Conservation (phyloP, 2,329 filamentous ascomycete species). For the Ceratocystis cubensis region DNA sequence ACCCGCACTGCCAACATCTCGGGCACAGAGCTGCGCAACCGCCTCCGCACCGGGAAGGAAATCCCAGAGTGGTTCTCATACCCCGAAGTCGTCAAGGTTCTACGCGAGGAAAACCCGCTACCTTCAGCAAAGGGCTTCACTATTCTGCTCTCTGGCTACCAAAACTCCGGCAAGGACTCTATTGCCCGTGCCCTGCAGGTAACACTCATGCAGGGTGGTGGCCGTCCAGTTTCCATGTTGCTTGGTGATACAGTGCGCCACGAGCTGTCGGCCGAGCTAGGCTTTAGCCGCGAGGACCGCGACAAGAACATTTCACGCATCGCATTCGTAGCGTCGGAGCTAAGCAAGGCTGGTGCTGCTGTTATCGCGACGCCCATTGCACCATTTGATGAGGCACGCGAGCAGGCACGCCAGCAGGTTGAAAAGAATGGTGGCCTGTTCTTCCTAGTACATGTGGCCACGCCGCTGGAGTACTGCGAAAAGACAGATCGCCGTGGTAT, state of each 20-base stretch:
- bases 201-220: slow-evolving; percentile 94
- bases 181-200: slow-evolving; percentile 92
- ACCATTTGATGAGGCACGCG: slow-evolving; percentile 68
- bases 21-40: slow-evolving; percentile 79
- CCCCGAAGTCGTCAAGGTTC: slow-evolving; percentile 91
- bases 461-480: slow-evolving; percentile 82
- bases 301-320: slow-evolving; percentile 93
- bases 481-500: slow-evolving; percentile 89
- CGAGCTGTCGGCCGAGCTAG: slow-evolving; percentile 88
- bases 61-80: slow-evolving; percentile 99
- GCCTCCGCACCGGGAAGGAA: slow-evolving; percentile 79
- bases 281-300: slow-evolving; percentile 86
- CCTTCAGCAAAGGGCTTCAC: slow-evolving; percentile 92
- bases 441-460: slow-evolving; percentile 91
- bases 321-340: slow-evolving; percentile 86
- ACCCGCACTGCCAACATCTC: slow-evolving; percentile 80
- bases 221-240: slow-evolving; percentile 83
- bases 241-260: slow-evolving; percentile 89
- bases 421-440: slow-evolving; percentile 73
- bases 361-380: slow-evolving; percentile 96
- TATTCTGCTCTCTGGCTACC: slow-evolving; percentile 92
- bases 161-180: slow-evolving; percentile 94
- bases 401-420: slow-evolving; percentile 69
- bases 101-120: slow-evolving; percentile 90
- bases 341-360: slow-evolving; percentile 82